Conservation (phyloP, 2,329 filamentous ascomycete species). For the Sarocladium kiliense region DNA sequence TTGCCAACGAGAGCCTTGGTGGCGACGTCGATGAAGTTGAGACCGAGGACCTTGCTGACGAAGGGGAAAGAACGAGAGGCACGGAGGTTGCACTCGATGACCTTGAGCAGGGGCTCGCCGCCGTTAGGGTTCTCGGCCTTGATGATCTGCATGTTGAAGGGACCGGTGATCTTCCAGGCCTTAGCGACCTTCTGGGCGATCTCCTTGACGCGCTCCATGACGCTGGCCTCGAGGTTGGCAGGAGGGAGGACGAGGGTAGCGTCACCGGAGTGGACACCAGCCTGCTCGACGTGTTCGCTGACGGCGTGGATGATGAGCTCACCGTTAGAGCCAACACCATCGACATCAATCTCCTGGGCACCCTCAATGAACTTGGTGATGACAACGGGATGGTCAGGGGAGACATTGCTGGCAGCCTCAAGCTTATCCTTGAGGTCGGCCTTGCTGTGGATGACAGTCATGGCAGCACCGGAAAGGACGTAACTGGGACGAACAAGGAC, state of each 20-base stretch:
- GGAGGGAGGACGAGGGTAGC: constrained; percentile 92
- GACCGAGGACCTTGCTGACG: constrained; percentile 92
- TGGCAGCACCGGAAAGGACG: constrained; percentile 93
- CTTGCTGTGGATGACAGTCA: constrained; percentile 90
- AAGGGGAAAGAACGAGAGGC: constrained; percentile 98
- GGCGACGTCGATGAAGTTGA: constrained; percentile 94
- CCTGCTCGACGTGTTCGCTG: constrained; percentile 93
- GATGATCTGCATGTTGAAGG: constrained; percentile 99
- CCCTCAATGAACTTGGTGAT: constrained; percentile 99
- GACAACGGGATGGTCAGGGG: constrained; percentile 94
- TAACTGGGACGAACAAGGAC: constrained; percentile 94
- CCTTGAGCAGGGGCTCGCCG: constrained; percentile 75
- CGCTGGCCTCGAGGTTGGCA: constrained; percentile 66
- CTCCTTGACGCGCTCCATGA: constrained; percentile 85
- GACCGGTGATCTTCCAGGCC: constrained; percentile 94
- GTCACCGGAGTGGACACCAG: constrained; percentile 96
- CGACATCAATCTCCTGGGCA: constrained; percentile 92
- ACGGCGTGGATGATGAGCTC: constrained; percentile 87
- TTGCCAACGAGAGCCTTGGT: constrained; percentile 86
- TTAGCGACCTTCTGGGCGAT: constrained; percentile 95
- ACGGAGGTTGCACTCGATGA: constrained; percentile 97
- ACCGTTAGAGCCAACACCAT: constrained; percentile 82
- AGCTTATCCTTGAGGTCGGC: constrained; percentile 94
- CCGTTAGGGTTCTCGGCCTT: constrained; percentile 76
- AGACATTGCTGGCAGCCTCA: constrained; percentile 81